A percentile compares a stretch with the other conserved stretches of the same genome.
Evolutionary conservation across 1,139 yeast species (phyloP).

Genomic region (Lodderomyces parapsilosis): DNA sequence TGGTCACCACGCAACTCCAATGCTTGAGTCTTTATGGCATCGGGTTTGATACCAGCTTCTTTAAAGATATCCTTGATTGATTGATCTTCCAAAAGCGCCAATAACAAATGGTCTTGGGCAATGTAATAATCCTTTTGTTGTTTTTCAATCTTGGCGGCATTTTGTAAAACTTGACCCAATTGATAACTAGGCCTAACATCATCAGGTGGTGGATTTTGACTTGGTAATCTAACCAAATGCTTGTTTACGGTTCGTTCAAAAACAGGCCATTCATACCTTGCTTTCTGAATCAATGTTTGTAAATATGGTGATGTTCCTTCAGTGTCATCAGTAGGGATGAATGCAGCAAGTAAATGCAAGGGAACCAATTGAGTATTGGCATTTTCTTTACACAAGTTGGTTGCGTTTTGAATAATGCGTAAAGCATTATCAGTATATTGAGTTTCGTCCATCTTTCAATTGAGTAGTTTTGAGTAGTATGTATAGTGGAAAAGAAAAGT

Average conservation of each 20-base stretch:
- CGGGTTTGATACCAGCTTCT: conserved; percentile 66
- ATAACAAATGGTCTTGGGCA: conserved; percentile 90
- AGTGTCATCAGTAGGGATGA: conserved; percentile 65
- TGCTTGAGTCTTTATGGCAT: conserved; percentile 77
- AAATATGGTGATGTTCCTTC: conserved; percentile 72
- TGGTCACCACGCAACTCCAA: conserved; percentile 85
- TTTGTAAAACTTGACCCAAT: conserved; percentile 65
- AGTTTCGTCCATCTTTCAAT: conserved; percentile 51
- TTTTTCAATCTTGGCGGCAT: conserved; percentile 71
- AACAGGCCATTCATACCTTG: conserved; percentile 81
- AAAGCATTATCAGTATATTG: conserved; percentile 94
- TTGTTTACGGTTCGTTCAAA: conserved; percentile 80
- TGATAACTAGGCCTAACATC: conserved; percentile 70
- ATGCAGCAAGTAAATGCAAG: conserved; percentile 86
- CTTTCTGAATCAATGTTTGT: conserved; percentile 83
- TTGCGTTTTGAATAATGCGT: conserved; percentile 74
- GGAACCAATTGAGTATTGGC: conserved; percentile 83
- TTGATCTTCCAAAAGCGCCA: conserved; percentile 80
- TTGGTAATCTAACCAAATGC: conserved; percentile 79
- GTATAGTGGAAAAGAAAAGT: neutral
- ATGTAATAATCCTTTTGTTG: conserved; percentile 89
- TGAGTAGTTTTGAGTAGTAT: no score
- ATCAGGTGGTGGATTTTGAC: conserved; percentile 84
- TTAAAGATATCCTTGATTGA: conserved; percentile 72
- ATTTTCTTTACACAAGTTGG: conserved; percentile 79